phyloP scores from a whole-genome alignment of 2,329 filamentous ascomycete genomes.

The Catunica adiposa region DNA sequence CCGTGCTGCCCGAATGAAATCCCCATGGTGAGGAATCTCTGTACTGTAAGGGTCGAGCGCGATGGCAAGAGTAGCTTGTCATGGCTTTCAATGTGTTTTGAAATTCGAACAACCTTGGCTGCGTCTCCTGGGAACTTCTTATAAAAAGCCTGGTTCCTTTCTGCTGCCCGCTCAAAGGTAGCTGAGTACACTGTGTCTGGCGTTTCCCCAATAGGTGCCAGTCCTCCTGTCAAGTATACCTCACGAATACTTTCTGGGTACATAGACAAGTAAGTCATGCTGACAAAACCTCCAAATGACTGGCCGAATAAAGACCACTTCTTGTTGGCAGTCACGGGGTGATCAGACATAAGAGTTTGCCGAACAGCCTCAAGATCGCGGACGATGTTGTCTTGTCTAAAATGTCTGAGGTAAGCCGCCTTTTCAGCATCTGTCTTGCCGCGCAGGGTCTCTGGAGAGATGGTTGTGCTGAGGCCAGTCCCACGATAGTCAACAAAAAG shows the following conservation, averaged over 20 bases:
- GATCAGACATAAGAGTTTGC: constrained; percentile 44
- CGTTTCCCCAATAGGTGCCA: constrained; percentile 56
- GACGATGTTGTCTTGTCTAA: constrained; percentile 82
- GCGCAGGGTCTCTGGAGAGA: constrained; percentile 49
- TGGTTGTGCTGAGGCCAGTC: constrained; percentile 67
- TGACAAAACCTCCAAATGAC: constrained; percentile 81
- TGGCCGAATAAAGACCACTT: constrained; percentile 82
- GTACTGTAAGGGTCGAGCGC: constrained; percentile 55
- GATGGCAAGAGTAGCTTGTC: constrained; percentile 38
- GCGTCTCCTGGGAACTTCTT: constrained; percentile 71
- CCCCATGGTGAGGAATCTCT: constrained; percentile 62
- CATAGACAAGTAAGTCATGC: constrained; percentile 67
- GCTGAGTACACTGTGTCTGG: constrained; percentile 61
- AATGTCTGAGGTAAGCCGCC: constrained; percentile 64
- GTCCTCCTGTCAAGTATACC: constrained; percentile 68
- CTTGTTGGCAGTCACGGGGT: constrained; percentile 25
- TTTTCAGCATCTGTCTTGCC: constrained; percentile 50
- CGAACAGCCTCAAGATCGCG: constrained; percentile 77
- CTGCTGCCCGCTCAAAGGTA: constrained; percentile 45
- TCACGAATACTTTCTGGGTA: constrained; percentile 64
- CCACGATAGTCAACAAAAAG: constrained; percentile 84
- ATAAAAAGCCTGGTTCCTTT: constrained; percentile 68
- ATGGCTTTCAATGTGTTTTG: constrained; percentile 43
- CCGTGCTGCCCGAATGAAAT: constrained; percentile 65
- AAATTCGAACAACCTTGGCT: constrained; percentile 47